Percentiles rank a stretch among this genome's conserved stretches.
Conservation (phyloP, 345 rosid species). For the Sisymbrium irio region DNA sequence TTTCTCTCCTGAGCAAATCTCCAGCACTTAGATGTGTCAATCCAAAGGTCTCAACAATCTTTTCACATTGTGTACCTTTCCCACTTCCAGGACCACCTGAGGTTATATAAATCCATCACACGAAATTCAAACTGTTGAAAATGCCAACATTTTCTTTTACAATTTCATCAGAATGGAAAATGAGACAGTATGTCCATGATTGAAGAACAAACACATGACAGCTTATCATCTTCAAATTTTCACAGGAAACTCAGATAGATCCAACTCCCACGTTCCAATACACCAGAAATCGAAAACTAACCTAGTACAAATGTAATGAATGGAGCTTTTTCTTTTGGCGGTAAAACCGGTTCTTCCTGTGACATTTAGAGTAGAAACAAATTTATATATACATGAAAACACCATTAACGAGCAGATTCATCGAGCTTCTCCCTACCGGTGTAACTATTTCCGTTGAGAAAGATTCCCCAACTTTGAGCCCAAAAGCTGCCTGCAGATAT, state of each 20-base stretch:
- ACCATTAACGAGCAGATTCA: background rate
- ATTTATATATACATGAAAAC: background rate
- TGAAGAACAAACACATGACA: background rate
- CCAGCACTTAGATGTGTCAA: constrained; percentile 73
- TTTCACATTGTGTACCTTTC: constrained; percentile 82
- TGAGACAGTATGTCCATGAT: background rate
- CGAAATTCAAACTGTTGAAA: background rate
- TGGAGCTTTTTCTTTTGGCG: constrained; percentile 45
- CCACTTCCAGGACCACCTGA: constrained; percentile 88
- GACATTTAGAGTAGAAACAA: background rate
- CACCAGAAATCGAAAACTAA: constrained; percentile 25
- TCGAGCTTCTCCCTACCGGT: constrained; percentile 38
- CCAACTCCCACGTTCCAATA: background rate
- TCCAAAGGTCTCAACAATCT: constrained; percentile 68
- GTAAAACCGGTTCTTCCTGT: constrained; percentile 41
- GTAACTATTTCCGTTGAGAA: constrained; percentile 38
- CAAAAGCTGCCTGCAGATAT: constrained; percentile 35
- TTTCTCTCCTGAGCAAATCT: constrained; percentile 68
- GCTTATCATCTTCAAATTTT: background rate
- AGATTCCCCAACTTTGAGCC: constrained; percentile 41
- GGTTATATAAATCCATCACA: background rate
- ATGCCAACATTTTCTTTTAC: background rate
- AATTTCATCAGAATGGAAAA: background rate
- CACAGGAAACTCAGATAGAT: background rate
- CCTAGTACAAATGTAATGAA: constrained; percentile 87